These are phyloP conservation scores for Podospora bellae-mahoneyi DNA, from an alignment of 495 filamentous ascomycete genomes.

Conservation along the genomic window DNA sequence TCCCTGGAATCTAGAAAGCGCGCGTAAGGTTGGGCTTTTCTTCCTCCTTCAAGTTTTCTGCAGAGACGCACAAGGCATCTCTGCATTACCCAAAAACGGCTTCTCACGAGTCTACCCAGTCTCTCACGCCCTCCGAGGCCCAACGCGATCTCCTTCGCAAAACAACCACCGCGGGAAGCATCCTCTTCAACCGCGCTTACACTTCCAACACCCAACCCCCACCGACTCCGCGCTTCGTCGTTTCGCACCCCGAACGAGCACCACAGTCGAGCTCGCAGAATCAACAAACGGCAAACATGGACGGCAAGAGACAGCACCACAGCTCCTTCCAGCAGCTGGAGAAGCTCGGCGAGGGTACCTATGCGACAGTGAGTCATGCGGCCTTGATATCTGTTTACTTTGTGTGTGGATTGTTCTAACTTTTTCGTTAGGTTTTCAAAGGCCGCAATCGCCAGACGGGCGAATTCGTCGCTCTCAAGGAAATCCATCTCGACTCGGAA, in stretches of 20 bases:
- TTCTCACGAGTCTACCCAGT: slow-evolving; percentile 26
- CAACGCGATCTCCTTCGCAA: slow-evolving; percentile 18
- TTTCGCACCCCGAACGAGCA: slow-evolving; percentile 19
- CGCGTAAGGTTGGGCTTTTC: slow-evolving; percentile 16
- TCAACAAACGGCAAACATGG: slow-evolving; percentile 53
- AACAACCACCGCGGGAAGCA: slow-evolving; percentile 36
- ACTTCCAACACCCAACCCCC: slow-evolving; percentile 28
- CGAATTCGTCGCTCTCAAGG: slow-evolving; percentile 94
- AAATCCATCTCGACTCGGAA: slow-evolving; percentile 98
- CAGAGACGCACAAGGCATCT: slow-evolving; percentile 31
- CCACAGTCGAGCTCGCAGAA: not conserved
- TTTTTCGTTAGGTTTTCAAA: slow-evolving; percentile 78
- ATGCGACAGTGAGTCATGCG: slow-evolving; percentile 77
- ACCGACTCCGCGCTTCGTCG: slow-evolving; percentile 24
- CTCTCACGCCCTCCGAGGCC: slow-evolving; percentile 15
- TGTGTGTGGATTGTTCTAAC: slow-evolving; percentile 7
- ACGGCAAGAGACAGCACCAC: slow-evolving; percentile 82
- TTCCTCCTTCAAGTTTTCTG: slow-evolving; percentile 11
- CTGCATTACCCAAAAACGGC: slow-evolving; percentile 30
- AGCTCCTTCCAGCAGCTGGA: slow-evolving; percentile 98
- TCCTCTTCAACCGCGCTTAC: slow-evolving; percentile 44
- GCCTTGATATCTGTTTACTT: not conserved
- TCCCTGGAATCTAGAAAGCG: not conserved
- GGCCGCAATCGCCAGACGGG: slow-evolving; percentile 93
- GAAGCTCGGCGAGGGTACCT: slow-evolving; percentile 97